Base-by-base conservation (phyloP, 352 stramenopile genomes). In the Peronospora destructor region DNA sequence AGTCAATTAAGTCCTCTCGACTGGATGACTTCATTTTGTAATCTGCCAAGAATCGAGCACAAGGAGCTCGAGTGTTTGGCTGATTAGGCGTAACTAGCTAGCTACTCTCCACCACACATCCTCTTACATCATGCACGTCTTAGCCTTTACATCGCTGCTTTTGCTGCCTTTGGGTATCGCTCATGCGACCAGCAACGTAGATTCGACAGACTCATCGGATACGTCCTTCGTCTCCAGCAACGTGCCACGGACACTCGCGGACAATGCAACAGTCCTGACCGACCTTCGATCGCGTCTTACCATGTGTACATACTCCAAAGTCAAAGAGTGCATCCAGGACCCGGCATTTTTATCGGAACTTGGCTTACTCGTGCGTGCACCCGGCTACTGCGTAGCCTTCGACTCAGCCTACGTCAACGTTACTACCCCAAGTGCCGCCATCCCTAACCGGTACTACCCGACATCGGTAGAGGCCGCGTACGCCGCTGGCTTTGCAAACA, bases 301-400 rank as follows among this genome's bases (percentile, higher is more conserved):
- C 40, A 72, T 61, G 59, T 86, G 76, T 64, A 81, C 50, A 41
- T 87, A 84, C 55, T 82, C 76, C 16, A 81, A 81, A 25, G 68
- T 64, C 36, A 50, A 75, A 14, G 55, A 78, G 35, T 87, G 76
- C 47, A 65, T 85, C 36, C 43, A 78, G 34, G 53, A 79, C 38
- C 65, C 68, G 0, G 56, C 51, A 38, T 52, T 49, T 0, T 50
- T 76, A 21, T 25, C 53, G 0, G 66, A 67, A 17, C 61, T 85
- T 45, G 71, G 71, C 3, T 23, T 49, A 13, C 73, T 71, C 28
- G 59, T 70, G 25, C 71, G 67, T 14, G 60, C 50, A 0, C 56
- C 71, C 0, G 74, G 74, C 21, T 48, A 78, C 45, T 85, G 74
- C 44, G 56, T 70, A 3, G 63, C 62, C 33, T 73, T 85, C 46